phyloP scores from a whole-genome alignment of 495 filamentous ascomycete genomes.

The Cryomyces minteri region DNA sequence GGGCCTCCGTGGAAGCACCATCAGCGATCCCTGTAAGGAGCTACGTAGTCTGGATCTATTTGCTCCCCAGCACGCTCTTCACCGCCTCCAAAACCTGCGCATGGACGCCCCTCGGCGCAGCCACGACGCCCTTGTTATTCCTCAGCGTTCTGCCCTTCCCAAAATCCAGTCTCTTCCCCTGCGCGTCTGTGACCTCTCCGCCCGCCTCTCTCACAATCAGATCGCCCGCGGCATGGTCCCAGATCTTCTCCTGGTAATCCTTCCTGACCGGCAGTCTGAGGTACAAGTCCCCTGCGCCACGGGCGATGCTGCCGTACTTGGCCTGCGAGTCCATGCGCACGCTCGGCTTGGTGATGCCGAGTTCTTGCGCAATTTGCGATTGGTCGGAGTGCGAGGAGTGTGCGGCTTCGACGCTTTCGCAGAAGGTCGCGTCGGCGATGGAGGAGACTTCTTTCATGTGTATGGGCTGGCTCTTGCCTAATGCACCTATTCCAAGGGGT shows the following conservation, averaged over 20 bases:
- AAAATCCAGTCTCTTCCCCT: conserved; percentile 68
- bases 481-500: conserved; percentile 39
- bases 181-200: conserved; percentile 73
- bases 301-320: conserved; percentile 92
- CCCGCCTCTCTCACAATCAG: conserved; percentile 89
- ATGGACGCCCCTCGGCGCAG: conserved; percentile 60
- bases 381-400: conserved; percentile 83
- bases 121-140: conserved; percentile 84
- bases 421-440: conserved; percentile 68
- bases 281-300: conserved; percentile 90
- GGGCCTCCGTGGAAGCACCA: too few relatives aligned
- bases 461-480: conserved; percentile 44
- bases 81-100: conserved; percentile 63
- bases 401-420: conserved; percentile 82
- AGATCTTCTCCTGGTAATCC: conserved; percentile 96
- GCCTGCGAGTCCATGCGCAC: conserved; percentile 95
- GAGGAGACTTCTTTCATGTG: conserved; percentile 58
- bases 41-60: conserved; percentile 12
- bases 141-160: conserved; percentile 68
- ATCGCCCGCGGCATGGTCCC: conserved; percentile 97
- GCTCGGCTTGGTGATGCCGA: conserved; percentile 70
- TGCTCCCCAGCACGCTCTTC: conserved; percentile 50
- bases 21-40: not conserved
- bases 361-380: conserved; percentile 58
- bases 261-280: conserved; percentile 66